These are phyloP conservation scores for Apiospora aurea DNA, from an alignment of 2,329 filamentous ascomycete species.

Conservation along the genomic window DNA sequence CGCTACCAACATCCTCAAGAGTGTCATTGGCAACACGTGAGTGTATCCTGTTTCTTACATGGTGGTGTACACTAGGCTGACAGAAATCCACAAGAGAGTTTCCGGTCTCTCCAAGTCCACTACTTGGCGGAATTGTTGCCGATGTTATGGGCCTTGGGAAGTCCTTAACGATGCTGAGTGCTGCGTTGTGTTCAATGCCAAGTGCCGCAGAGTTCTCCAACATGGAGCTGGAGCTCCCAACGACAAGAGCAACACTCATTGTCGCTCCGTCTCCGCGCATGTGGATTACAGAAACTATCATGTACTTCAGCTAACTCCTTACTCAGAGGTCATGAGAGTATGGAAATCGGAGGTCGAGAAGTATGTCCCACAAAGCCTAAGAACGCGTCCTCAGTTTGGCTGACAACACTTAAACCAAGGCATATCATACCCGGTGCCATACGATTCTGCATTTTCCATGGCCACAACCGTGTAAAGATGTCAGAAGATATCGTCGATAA, in stretches of 20 bases:
- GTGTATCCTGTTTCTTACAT: background rate
- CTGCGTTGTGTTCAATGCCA: background rate
- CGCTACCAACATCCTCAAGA: background rate
- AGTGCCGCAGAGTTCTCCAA: background rate
- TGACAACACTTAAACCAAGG: background rate
- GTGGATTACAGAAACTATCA: background rate
- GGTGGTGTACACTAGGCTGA: background rate
- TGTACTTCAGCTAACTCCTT: background rate
- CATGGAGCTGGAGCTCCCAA: background rate
- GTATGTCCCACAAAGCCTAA: background rate
- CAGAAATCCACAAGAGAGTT: background rate
- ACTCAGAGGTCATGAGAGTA: conserved; percentile 6
- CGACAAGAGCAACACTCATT: conserved; percentile 1
- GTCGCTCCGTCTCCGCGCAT: background rate
- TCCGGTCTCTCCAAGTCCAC: too few species aligned
- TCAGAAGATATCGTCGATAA: conserved; percentile 1
- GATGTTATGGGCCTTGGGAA: conserved; percentile 25
- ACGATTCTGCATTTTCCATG: conserved; percentile 7
- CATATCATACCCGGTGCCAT: background rate
- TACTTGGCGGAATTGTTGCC: conserved; percentile 19
- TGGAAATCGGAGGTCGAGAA: conserved; percentile 18
- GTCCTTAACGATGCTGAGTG: conserved; percentile 22
- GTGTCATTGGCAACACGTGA: background rate
- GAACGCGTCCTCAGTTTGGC: background rate
- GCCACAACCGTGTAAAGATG: conserved; percentile 9